Percentiles rank a stretch among this genome's conserved stretches.
phyloP scores from a whole-genome alignment of 768 basidiomycete genomes.

The Trametes gibbosa region DNA sequence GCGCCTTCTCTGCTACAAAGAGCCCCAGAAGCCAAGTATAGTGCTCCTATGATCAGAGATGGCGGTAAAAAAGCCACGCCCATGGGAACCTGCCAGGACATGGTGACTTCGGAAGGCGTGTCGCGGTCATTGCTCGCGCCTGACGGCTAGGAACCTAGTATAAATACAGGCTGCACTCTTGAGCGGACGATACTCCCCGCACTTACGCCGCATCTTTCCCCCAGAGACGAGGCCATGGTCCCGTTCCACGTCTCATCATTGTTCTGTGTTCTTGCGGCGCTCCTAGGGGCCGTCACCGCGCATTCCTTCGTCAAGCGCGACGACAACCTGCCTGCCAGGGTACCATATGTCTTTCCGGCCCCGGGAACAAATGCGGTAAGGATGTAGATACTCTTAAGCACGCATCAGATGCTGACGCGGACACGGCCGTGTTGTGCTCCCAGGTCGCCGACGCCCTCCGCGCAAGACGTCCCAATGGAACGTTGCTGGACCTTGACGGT shows the following conservation, averaged over 20 bases:
- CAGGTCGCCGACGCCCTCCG: constrained; percentile 41
- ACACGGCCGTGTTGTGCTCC: too few relatives aligned
- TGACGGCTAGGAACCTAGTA: background rate
- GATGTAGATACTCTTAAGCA: background rate
- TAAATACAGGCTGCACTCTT: background rate
- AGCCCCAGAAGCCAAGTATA: too few relatives aligned
- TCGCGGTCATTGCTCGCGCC: background rate
- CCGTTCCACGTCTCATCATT: background rate
- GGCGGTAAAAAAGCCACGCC: background rate
- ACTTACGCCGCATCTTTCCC: background rate
- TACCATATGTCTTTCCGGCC: constrained; percentile 41
- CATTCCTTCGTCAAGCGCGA: constrained; percentile 24
- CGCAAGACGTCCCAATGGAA: constrained; percentile 33
- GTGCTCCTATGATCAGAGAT: too few relatives aligned
- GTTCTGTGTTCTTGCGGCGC: background rate
- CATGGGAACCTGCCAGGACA: background rate
- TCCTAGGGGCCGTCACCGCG: background rate
- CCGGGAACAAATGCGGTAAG: constrained; percentile 28
- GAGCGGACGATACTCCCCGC: too few relatives aligned
- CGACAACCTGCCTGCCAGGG: constrained; percentile 39
- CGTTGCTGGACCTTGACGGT: constrained; percentile 39
- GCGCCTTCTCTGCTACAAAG: too few relatives aligned
- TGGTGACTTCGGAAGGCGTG: background rate
- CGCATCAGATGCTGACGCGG: background rate
- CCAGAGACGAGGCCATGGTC: background rate